Conservation (phyloP, 805 yeast genomes). For the Monosporozyma aerobia region DNA sequence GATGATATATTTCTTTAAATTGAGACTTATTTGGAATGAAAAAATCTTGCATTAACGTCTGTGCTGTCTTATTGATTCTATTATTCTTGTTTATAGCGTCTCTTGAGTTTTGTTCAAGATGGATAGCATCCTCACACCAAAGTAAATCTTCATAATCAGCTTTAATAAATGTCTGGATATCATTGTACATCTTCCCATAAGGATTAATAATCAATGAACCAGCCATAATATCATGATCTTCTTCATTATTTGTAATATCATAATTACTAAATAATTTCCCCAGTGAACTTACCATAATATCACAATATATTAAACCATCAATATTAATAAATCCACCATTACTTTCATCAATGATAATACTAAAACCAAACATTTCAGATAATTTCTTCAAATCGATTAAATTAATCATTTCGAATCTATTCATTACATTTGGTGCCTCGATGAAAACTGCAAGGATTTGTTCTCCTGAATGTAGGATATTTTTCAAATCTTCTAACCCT, state of each 20-base stretch:
- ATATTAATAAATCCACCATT: slow-evolving; percentile 85
- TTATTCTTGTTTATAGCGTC: slow-evolving; percentile 63
- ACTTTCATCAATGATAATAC: slow-evolving; percentile 86
- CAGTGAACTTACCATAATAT: slow-evolving; percentile 74
- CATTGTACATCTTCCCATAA: slow-evolving; percentile 38
- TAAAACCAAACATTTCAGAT: slow-evolving; percentile 62
- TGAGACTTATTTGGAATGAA: slow-evolving; percentile 38
- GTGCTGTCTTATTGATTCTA: slow-evolving; percentile 46
- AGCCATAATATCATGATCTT: slow-evolving; percentile 82
- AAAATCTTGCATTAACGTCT: slow-evolving; percentile 41
- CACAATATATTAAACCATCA: slow-evolving; percentile 74
- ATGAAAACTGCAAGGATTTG: slow-evolving; percentile 72
- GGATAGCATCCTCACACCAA: slow-evolving; percentile 93
- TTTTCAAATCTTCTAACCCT: slow-evolving; percentile 52
- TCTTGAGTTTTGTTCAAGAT: slow-evolving; percentile 85
- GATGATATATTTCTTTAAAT: slow-evolving; percentile 63
- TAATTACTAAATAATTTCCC: slow-evolving; percentile 70
- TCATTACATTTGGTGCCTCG: slow-evolving; percentile 94
- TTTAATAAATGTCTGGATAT: slow-evolving; percentile 30
- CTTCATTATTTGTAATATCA: slow-evolving; percentile 24
- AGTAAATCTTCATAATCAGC: slow-evolving; percentile 62
- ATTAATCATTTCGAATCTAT: slow-evolving; percentile 69
- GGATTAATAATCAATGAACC: slow-evolving; percentile 82
- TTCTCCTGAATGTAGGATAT: slow-evolving; percentile 50
- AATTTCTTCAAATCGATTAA: slow-evolving; percentile 53